phyloP scores from a whole-genome alignment of 768 basidiomycete genomes.

The Boletus coccyginus region DNA sequence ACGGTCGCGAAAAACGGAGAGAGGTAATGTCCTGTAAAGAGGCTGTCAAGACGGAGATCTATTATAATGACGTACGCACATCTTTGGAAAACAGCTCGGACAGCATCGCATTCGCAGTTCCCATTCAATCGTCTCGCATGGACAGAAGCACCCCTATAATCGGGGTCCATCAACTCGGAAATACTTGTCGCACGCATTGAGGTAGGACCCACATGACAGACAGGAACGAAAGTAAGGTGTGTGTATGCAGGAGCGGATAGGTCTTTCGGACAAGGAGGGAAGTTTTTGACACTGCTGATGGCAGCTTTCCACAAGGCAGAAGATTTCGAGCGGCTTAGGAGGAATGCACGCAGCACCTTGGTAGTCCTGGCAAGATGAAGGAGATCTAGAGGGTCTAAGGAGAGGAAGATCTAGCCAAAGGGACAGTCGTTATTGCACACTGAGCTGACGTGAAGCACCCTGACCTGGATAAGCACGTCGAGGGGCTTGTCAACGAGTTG shows the following conservation, averaged over 20 bases:
- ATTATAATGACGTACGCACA: slow-evolving; percentile 2
- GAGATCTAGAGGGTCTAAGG: slow-evolving; percentile 32
- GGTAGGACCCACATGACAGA: slow-evolving; percentile 29
- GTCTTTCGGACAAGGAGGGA: slow-evolving; percentile 28
- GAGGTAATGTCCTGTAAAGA: neutral
- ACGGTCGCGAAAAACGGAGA: no score
- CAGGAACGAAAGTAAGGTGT: slow-evolving; percentile 25
- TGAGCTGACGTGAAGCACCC: neutral
- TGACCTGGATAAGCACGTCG: slow-evolving; percentile 15
- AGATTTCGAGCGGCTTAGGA: slow-evolving; percentile 20
- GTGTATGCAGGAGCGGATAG: slow-evolving; percentile 31
- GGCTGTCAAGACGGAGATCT: neutral
- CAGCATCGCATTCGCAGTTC: slow-evolving; percentile 13
- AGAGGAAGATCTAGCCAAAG: slow-evolving; percentile 18
- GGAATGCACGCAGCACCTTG: slow-evolving; percentile 28
- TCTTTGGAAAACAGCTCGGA: neutral
- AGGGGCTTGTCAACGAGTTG: slow-evolving; percentile 9
- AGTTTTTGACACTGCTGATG: slow-evolving; percentile 15
- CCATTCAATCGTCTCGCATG: slow-evolving; percentile 14
- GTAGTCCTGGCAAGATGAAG: slow-evolving; percentile 31
- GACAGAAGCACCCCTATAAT: slow-evolving; percentile 9
- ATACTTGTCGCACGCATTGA: neutral
- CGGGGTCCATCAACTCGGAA: neutral
- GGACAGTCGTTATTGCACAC: neutral
- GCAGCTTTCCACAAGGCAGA: slow-evolving; percentile 26